Conservation (phyloP, 768 basidiomycete genomes). For the Boletus coccyginus region DNA sequence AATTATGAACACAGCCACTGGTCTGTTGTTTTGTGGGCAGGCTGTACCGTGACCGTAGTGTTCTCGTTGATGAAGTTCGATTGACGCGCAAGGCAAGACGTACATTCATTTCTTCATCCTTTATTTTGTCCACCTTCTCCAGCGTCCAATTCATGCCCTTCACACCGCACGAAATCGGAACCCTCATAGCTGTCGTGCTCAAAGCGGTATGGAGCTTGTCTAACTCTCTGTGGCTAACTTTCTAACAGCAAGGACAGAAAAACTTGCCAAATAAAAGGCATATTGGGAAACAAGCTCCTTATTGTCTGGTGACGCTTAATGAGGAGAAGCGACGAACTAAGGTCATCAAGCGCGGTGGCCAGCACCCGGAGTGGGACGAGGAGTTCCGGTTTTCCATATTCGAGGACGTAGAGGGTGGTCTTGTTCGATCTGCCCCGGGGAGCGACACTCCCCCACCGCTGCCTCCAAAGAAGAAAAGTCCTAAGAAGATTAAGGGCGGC, state of each 20-base stretch:
- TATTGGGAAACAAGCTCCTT: conserved; percentile 97
- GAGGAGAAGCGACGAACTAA: conserved; percentile 85
- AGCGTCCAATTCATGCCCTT: conserved; percentile 46
- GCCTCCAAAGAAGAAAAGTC: conserved; percentile 60
- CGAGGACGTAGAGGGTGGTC: conserved; percentile 67
- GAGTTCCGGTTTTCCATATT: conserved; percentile 90
- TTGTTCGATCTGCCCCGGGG: conserved; percentile 39
- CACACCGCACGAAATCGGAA: conserved; percentile 78
- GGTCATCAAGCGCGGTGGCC: conserved; percentile 94
- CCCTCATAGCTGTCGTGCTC: conserved; percentile 88
- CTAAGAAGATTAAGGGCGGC: conserved; percentile 63
- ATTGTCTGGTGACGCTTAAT: conserved; percentile 77
- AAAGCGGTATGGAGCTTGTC: conserved; percentile 71
- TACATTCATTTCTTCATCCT: conserved; percentile 3
- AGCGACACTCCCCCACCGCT: conserved; percentile 59
- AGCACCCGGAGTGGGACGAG: conserved; percentile 99
- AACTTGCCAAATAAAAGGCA: conserved; percentile 89
- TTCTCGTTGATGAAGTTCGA: conserved; percentile 13
- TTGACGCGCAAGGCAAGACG: conserved; percentile 21
- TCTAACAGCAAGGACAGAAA: conserved; percentile 48
- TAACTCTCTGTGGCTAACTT: background rate
- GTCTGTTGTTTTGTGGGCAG: conserved; percentile 4
- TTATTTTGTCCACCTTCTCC: background rate
- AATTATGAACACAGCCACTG: conserved; percentile 19
- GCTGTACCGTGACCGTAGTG: background rate